Base-by-base conservation (phyloP, 2,329 filamentous ascomycete species). In the Paracoccidioides lutzii region DNA sequence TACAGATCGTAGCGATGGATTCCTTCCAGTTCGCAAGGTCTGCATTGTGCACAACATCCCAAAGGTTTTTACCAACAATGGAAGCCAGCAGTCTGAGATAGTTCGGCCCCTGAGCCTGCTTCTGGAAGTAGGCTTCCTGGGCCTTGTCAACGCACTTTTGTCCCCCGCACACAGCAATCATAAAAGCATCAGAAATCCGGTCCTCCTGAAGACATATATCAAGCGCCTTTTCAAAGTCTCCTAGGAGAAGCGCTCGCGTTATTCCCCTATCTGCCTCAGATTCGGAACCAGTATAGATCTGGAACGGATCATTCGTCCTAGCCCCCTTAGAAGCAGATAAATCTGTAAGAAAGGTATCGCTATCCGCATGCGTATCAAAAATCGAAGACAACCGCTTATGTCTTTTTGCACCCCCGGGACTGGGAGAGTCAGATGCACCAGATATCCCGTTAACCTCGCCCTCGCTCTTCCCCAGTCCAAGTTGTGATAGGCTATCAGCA, bases 1-100 rank as follows among this genome's bases (percentile, higher is more conserved):
- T 97, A 79, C 93, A 98, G 54, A 98, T 76, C 0, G 90, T 87
- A 33, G 89, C 90, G 87, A 98, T 94, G 3, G 91, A 85, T 71
- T 97, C 93, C 73, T 94, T 97, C 94, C 93, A 98, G 72, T 93
- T 87, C 53, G 81, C 80, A 48, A 98, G 75, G 66, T 96, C 88
- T 6, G 91, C 93, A 66, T 98, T 98, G 73, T 97, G 89, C 6
- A 97, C 93, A 48, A 97, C 81, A 73, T 98, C 93, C 93, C 91
- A 97, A 1, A 98, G 79, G 66, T 98, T 96, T 77, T 97, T 97
- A 59, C 87, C 84, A 56, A 95, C 90, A 53, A 98, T 88, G 5
- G 91, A 95, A 53, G 88, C 85, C 55, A 98, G 78, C 7, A 98
- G 78, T 45, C 94, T 85, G 56, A 97, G 77, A 66, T 98, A 98